phyloP scores from a whole-genome alignment of 495 filamentous ascomycete genomes.

The Tuber aestivum region DNA sequence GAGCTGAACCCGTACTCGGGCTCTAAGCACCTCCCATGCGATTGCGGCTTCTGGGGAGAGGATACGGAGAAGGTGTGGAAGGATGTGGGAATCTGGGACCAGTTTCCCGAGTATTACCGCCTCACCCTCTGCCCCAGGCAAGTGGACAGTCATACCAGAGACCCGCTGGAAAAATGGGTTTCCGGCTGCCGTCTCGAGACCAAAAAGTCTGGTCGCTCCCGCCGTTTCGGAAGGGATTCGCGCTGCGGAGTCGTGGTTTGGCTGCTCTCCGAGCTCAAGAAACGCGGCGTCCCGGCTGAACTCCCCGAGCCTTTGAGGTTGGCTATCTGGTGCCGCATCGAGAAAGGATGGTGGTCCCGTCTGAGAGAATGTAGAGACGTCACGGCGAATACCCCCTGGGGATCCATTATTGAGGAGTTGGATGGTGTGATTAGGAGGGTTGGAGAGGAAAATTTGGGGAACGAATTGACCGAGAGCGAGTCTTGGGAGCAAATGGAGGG shows the following conservation, averaged over 20 bases:
- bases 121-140: slow-evolving; percentile 29
- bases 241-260: slow-evolving; percentile 28
- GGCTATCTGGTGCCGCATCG: slow-evolving; percentile 25
- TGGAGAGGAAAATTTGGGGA: neutral
- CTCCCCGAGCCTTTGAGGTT: slow-evolving; percentile 17
- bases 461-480: neutral
- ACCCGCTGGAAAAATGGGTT: slow-evolving; percentile 34
- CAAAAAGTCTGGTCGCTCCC: slow-evolving; percentile 9
- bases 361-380: neutral
- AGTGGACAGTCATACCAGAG: slow-evolving; percentile 15
- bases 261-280: slow-evolving; percentile 19
- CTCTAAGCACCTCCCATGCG: slow-evolving; percentile 37
- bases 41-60: slow-evolving; percentile 34
- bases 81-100: slow-evolving; percentile 26
- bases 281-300: slow-evolving; percentile 16
- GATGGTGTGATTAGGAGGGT: neutral
- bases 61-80: slow-evolving; percentile 32
- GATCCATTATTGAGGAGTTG: neutral
- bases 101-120: slow-evolving; percentile 22
- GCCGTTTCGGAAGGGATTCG: slow-evolving; percentile 17
- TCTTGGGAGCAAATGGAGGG: neutral
- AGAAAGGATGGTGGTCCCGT: slow-evolving; percentile 10
- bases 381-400: neutral
- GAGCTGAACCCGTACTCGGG: slow-evolving; percentile 21
- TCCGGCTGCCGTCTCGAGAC: slow-evolving; percentile 30